Evolutionary conservation across 208 protist genomes (phyloP).

Genomic region (Trypanosoma theileri): DNA sequence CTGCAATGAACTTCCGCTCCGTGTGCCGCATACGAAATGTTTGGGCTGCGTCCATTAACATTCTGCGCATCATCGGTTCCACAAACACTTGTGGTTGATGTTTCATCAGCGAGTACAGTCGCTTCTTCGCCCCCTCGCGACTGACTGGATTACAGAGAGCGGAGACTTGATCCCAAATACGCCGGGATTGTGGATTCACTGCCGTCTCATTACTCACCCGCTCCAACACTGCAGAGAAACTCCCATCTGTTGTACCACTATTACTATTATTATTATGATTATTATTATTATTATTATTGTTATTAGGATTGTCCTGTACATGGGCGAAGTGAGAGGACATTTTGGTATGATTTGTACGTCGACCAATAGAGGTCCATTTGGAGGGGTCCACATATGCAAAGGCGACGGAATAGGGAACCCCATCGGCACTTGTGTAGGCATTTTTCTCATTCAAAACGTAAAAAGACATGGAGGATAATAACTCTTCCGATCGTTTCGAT

Average conservation of each 20-base stretch:
- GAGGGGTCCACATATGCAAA: conserved; percentile 67
- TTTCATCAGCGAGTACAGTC: conserved; percentile 75
- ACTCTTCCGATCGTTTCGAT: conserved; percentile 43
- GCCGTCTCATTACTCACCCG: neutral
- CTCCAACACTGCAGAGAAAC: neutral
- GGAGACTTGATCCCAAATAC: conserved; percentile 57
- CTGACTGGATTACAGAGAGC: conserved; percentile 79
- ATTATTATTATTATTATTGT: neutral
- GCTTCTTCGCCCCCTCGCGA: conserved; percentile 71
- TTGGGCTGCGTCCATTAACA: conserved; percentile 50
- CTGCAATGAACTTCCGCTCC: conserved; percentile 84
- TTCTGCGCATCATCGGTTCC: conserved; percentile 46
- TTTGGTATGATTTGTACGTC: conserved; percentile 22
- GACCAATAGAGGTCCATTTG: conserved; percentile 58
- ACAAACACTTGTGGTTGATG: conserved; percentile 66
- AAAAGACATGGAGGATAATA: conserved; percentile 45
- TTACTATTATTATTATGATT: neutral
- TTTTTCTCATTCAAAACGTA: conserved; percentile 61
- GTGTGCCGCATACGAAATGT: conserved; percentile 76
- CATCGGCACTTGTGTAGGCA: conserved; percentile 84
- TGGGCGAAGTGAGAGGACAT: conserved; percentile 46
- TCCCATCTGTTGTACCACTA: neutral
- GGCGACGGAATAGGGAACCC: conserved; percentile 82
- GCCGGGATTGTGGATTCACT: conserved; percentile 22
- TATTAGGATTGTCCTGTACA: conserved; percentile 19